A percentile compares a stretch with the other conserved stretches of the same genome.
phyloP scores from a whole-genome alignment of 768 basidiomycete genomes.

The Podaxis rugospora region DNA sequence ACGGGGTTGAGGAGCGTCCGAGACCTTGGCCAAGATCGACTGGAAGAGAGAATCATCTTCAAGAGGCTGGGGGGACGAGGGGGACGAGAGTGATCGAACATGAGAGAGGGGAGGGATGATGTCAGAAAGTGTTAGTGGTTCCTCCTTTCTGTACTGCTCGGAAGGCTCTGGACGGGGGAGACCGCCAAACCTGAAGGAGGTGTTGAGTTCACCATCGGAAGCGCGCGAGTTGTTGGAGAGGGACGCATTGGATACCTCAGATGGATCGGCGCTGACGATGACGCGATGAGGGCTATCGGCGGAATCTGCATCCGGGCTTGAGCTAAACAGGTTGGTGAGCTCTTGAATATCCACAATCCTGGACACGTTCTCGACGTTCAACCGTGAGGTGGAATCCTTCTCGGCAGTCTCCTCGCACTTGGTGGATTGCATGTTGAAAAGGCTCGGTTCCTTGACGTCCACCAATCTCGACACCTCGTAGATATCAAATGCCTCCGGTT shows the following conservation, averaged over 20 bases:
- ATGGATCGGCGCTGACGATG: slow-evolving; percentile 25
- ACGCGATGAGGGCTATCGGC: slow-evolving; percentile 30
- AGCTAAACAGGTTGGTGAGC: slow-evolving; percentile 24
- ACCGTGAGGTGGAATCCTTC: not conserved
- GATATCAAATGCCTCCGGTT: slow-evolving; percentile 18
- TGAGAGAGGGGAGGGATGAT: slow-evolving; percentile 67
- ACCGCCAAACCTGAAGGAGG: slow-evolving; percentile 74
- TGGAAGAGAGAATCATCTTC: slow-evolving; percentile 52
- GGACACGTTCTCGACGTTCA: slow-evolving; percentile 14
- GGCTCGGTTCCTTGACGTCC: slow-evolving; percentile 26
- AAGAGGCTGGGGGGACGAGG: slow-evolving; percentile 31
- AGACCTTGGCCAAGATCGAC: slow-evolving; percentile 49
- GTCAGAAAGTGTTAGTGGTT: slow-evolving; percentile 61
- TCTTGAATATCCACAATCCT: slow-evolving; percentile 25
- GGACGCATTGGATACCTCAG: slow-evolving; percentile 14
- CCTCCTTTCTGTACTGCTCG: slow-evolving; percentile 17
- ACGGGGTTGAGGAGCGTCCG: slow-evolving; percentile 31
- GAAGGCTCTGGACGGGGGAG: slow-evolving; percentile 24
- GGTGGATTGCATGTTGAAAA: slow-evolving; percentile 12
- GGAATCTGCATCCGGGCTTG: slow-evolving; percentile 17
- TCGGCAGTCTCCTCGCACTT: slow-evolving; percentile 11
- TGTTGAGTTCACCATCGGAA: slow-evolving; percentile 66
- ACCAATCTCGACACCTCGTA: slow-evolving; percentile 25
- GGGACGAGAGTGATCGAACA: slow-evolving; percentile 41
- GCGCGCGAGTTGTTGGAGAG: slow-evolving; percentile 31